Evolutionary conservation across 352 stramenopile species (phyloP).

Genomic region (Globisporangium lucens): DNA sequence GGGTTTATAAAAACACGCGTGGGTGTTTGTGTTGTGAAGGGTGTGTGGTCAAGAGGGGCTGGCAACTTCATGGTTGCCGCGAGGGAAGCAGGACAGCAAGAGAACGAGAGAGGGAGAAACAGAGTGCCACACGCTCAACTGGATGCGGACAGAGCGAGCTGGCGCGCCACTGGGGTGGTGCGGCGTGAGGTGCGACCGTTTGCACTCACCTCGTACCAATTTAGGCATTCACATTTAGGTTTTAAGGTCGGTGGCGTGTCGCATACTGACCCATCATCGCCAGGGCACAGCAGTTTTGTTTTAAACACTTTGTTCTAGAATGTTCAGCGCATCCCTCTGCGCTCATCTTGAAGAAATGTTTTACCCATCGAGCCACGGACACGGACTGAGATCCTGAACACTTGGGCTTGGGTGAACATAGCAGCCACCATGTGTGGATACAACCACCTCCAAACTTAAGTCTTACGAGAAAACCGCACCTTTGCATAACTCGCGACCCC

Average conservation of each 20-base stretch:
- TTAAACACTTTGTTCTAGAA: constrained; percentile 11
- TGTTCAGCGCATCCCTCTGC: not conserved
- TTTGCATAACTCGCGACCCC: not conserved
- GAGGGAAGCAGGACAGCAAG: not conserved
- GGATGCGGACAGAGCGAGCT: not conserved
- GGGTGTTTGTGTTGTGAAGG: not conserved
- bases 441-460: not conserved
- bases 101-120: not conserved
- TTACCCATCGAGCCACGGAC: not conserved
- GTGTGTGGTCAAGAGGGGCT: not conserved
- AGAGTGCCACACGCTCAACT: not conserved
- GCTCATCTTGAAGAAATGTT: not conserved
- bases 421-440: not conserved
- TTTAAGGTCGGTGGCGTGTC: not conserved
- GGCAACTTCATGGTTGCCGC: not conserved
- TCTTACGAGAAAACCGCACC: not conserved
- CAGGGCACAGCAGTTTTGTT: not conserved
- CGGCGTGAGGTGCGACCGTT: not conserved
- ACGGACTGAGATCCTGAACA: not conserved
- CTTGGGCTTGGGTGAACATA: not conserved
- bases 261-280: not conserved
- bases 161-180: not conserved
- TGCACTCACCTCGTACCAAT: not conserved
- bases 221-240: not conserved
- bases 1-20: not conserved